A percentile compares a stretch with the other conserved stretches of the same genome.
Evolutionary conservation across 176 grass and related monocot species (phyloP).

Genomic region (Paspalum notatum): DNA sequence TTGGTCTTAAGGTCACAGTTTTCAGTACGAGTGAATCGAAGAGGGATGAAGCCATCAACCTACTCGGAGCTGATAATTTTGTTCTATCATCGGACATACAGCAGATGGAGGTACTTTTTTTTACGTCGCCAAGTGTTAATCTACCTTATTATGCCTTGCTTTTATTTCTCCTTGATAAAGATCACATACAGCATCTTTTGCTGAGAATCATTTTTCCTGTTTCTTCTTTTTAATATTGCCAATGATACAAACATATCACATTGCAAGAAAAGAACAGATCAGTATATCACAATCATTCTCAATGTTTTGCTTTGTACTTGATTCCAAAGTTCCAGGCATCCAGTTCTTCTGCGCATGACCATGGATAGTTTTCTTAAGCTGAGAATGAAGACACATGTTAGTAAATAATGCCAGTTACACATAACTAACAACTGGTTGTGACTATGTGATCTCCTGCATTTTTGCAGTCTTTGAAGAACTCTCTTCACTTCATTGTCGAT

Average conservation of each 20-base stretch:
- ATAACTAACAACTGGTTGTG: background rate
- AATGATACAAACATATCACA: background rate
- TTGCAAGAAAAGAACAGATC: background rate
- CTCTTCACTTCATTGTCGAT: constrained; percentile 80
- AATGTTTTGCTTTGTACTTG: background rate
- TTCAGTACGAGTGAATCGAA: constrained; percentile 80
- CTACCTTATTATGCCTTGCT: background rate
- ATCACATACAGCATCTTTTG: background rate
- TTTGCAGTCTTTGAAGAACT: constrained; percentile 62
- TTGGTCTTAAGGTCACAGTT: constrained; percentile 74
- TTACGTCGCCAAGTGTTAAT: too few relatives aligned
- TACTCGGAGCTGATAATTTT: constrained; percentile 75
- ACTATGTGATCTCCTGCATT: constrained; percentile 6
- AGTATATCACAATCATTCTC: background rate
- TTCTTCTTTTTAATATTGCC: background rate
- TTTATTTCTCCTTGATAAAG: background rate
- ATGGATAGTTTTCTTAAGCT: background rate
- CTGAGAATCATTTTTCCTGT: background rate
- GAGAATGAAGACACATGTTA: background rate
- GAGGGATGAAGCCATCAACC: constrained; percentile 67
- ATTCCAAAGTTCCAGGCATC: background rate
- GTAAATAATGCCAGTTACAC: background rate
- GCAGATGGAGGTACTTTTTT: constrained; percentile 71
- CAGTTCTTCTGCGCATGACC: background rate
- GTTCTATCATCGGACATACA: constrained; percentile 71